These are phyloP conservation scores for Pholiota conissans DNA, from an alignment of 768 basidiomycete species.

Conservation along the genomic window DNA sequence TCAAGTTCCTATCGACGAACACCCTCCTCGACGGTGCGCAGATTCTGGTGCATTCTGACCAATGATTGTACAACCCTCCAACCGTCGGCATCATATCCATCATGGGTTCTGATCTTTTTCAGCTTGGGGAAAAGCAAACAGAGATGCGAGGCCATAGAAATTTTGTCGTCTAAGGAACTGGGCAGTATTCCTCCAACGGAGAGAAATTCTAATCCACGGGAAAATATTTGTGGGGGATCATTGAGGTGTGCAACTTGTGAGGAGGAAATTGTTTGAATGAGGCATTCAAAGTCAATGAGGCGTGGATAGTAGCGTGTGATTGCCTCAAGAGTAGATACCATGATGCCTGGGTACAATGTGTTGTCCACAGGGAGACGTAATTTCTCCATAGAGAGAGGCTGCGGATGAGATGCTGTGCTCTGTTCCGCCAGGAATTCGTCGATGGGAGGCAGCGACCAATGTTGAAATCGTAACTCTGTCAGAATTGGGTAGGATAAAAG, in stretches of 20 bases:
- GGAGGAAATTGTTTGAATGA: too few species aligned
- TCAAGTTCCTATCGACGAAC: too few species aligned
- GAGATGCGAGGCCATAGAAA: background rate
- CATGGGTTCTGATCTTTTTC: background rate
- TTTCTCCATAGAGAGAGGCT: background rate
- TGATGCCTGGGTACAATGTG: background rate
- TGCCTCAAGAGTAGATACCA: background rate
- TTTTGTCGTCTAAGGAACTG: background rate
- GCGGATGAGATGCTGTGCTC: background rate
- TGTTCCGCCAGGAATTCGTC: background rate
- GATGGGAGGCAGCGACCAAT: background rate
- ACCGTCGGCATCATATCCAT: background rate
- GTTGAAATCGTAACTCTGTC: constrained; percentile 3
- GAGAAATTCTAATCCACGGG: background rate
- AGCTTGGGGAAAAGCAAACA: background rate
- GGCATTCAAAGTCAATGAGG: background rate
- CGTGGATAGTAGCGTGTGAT: background rate
- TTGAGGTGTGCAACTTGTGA: too few species aligned
- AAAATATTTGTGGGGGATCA: background rate
- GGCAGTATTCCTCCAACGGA: background rate
- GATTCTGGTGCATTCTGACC: background rate
- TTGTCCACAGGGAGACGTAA: background rate
- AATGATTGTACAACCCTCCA: background rate
- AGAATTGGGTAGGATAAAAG: background rate
- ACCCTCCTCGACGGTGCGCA: too few species aligned